Base-by-base conservation (phyloP, 2,329 filamentous ascomycete genomes). In the Aspergillus oerlinghausenensis region DNA sequence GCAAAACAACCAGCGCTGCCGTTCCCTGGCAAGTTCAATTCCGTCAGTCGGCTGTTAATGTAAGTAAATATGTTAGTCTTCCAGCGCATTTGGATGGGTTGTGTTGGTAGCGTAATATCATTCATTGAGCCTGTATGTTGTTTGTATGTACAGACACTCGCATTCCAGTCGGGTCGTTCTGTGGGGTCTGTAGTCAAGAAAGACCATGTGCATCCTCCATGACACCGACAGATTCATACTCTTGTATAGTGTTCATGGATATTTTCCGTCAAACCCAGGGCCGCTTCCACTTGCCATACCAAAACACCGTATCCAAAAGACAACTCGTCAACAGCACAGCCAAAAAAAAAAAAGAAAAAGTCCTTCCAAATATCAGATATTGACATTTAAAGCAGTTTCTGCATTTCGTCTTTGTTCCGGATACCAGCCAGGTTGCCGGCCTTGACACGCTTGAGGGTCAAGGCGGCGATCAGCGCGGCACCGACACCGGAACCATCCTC, bases 401-500 rank as follows among this genome's bases (percentile, higher is more conserved):
- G 66, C 67, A 77, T 75, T 3, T 71, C 69, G 7, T 70, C 68
- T 64, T 68, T 67, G 60, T 86, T 79, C 51, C 78, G 77, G 62
- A 88, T 84, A 65, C 85, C 85, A 32, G 77, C 79, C 52, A 80
- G 62, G 66, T 86, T 83, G 35, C 84, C 85, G 51, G 80, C 78
- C 71, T 84, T 80, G 60, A 84, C 80, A 57, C 85, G 77, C 77
- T 86, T 85, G 58, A 87, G 71, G 9, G 85, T 88, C 70, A 88
- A 69, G 7, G 85, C 85, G 7, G 94, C 94, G 79, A 99, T 97
- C 59, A 99, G 79, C 4, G 94, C 94, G 48, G 93, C 94, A 64
- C 93, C 93, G n/a, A 97, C 94, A 83, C 93, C 94, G 63, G 88
- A 93, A 63, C 94, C 94, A 73, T 99, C 94, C 78, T 99, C 94